A percentile compares a stretch with the other conserved stretches of the same genome.
phyloP scores from a whole-genome alignment of 257 asterid species.

The Capsicum pubescens region DNA sequence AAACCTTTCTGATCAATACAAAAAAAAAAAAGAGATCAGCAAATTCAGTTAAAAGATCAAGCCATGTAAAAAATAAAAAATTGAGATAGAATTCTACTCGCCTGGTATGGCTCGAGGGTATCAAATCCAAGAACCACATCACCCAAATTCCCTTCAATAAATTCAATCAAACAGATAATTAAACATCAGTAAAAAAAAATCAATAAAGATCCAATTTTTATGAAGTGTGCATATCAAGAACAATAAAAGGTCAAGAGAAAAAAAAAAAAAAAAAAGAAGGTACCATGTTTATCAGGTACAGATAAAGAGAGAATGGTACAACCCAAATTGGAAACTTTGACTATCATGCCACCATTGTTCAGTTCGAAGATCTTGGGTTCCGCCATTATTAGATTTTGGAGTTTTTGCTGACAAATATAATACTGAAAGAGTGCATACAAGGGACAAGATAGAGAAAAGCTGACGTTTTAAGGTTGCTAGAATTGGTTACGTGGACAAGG shows the following conservation, averaged over 20 bases:
- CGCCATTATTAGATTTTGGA: constrained; percentile 50
- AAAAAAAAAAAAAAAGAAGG: background rate
- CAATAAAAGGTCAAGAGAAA: background rate
- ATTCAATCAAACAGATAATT: constrained; percentile 16
- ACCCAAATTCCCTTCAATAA: constrained; percentile 69
- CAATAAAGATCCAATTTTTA: constrained; percentile 6
- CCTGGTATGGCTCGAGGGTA: constrained; percentile 88
- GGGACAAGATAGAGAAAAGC: background rate
- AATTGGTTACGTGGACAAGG: no score
- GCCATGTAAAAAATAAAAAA: background rate
- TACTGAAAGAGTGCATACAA: background rate
- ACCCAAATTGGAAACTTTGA: constrained; percentile 77
- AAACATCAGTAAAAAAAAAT: constrained; percentile 9
- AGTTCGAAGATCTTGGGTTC: constrained; percentile 86
- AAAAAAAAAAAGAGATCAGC: background rate
- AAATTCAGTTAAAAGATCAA: constrained; percentile 8
- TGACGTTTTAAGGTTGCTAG: background rate
- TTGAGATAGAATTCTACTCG: constrained; percentile 22
- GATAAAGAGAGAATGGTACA: constrained; percentile 88
- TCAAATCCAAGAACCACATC: constrained; percentile 99
- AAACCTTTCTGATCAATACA: constrained; percentile 69
- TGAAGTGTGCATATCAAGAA: background rate
- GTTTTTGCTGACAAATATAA: background rate
- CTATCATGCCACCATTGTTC: constrained; percentile 76
- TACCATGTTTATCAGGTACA: constrained; percentile 89